A percentile compares a stretch with the other conserved stretches of the same genome.
Conservation (phyloP, 2,329 filamentous ascomycete genomes). For the Intubia oerlemansii region DNA sequence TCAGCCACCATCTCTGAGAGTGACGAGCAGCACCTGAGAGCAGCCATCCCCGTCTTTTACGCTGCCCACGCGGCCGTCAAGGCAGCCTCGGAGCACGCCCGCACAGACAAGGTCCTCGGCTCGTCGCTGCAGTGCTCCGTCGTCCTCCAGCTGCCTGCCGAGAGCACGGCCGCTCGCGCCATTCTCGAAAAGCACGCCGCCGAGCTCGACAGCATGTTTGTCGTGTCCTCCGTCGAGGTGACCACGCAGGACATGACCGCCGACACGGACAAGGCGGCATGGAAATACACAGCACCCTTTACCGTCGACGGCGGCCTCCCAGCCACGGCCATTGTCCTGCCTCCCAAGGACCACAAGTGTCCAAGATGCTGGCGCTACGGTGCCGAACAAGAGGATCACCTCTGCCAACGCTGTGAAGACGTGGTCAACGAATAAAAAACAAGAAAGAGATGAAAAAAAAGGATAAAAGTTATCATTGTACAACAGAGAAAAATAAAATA, state of each 20-base stretch:
- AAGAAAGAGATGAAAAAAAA: not conserved
- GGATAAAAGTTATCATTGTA: not conserved
- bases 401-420: slow-evolving; percentile 56
- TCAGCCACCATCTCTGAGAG: slow-evolving; percentile 18
- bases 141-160: slow-evolving; percentile 25
- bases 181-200: slow-evolving; percentile 12
- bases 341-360: slow-evolving; percentile 47
- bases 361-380: slow-evolving; percentile 76
- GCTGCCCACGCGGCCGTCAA: slow-evolving; percentile 48
- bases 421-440: slow-evolving; percentile 21
- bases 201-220: slow-evolving; percentile 44
- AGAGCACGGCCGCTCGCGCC: slow-evolving; percentile 15
- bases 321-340: slow-evolving; percentile 22
- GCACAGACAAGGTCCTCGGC: slow-evolving; percentile 50
- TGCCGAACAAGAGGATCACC: slow-evolving; percentile 37
- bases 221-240: slow-evolving; percentile 42
- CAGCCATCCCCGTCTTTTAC: slow-evolving; percentile 25
- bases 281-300: slow-evolving; percentile 21
- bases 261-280: slow-evolving; percentile 12
- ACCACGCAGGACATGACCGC: slow-evolving; percentile 15
- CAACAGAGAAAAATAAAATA: not conserved
- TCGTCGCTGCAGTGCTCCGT: slow-evolving; percentile 66
- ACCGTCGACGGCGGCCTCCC: slow-evolving; percentile 17
- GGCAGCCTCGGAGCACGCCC: slow-evolving; percentile 49
- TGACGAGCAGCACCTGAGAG: slow-evolving; percentile 1